Conservation (phyloP, 2,329 filamentous ascomycete species). For the Macrophomina tecta region DNA sequence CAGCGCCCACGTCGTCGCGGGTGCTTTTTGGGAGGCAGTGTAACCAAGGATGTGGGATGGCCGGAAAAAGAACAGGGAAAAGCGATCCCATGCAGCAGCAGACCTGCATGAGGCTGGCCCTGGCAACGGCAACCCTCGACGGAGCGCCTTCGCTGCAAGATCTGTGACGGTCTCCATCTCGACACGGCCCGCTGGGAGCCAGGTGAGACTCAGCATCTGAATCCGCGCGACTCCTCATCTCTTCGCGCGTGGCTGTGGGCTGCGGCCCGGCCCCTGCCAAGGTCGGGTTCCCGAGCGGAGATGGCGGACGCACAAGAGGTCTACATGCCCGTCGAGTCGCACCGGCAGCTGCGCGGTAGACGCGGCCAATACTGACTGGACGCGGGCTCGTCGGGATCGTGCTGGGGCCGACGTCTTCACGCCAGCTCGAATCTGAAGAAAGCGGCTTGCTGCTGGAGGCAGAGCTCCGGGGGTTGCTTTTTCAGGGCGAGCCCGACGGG, state of each 20-base stretch:
- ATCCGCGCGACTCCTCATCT: not conserved
- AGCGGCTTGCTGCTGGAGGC: not conserved
- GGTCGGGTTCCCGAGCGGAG: not conserved
- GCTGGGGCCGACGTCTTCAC: slow-evolving; percentile 11
- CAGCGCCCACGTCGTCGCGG: not conserved
- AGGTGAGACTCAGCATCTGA: not conserved
- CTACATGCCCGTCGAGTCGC: not conserved
- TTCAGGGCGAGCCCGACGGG: not conserved
- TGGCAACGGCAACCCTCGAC: not conserved
- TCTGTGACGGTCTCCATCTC: slow-evolving; percentile 19
- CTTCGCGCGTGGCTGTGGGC: not conserved
- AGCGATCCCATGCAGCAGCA: not conserved
- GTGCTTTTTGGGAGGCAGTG: slow-evolving; percentile 18
- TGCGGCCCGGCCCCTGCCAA: not conserved
- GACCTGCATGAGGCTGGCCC: not conserved
- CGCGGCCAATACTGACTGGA: slow-evolving; percentile 3
- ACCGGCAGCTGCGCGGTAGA: slow-evolving; percentile 3
- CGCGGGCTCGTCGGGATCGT: slow-evolving; percentile 4
- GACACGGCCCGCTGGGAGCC: not conserved
- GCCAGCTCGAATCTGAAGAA: slow-evolving; percentile 11
- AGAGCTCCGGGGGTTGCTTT: slow-evolving; percentile 2
- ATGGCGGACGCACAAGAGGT: not conserved
- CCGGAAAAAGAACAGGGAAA: slow-evolving; percentile 18
- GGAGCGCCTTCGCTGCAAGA: not conserved
- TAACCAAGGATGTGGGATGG: slow-evolving; percentile 9